Percentiles rank a stretch among this genome's conserved stretches.
phyloP scores from a whole-genome alignment of 306 rosid species.

The Sicyos baderoa region DNA sequence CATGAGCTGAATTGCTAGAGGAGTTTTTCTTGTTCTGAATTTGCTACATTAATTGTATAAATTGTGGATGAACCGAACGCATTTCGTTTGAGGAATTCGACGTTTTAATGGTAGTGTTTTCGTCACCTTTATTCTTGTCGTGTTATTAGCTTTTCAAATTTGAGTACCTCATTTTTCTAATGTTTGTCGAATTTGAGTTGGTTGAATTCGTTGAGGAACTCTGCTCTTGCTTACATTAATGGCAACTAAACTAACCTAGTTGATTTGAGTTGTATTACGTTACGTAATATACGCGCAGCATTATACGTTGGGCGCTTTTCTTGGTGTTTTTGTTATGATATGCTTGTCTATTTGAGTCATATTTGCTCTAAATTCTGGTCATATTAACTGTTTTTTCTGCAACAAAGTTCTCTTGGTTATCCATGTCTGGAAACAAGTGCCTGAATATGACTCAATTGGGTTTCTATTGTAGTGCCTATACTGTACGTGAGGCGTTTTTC shows the following conservation, averaged over 20 bases:
- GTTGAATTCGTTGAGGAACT: not conserved
- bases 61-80: not conserved
- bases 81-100: constrained; percentile 2
- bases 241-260: not conserved
- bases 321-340: not conserved
- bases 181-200: not conserved
- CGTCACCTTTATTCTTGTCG: not conserved
- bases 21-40: not conserved
- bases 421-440: constrained; percentile 7
- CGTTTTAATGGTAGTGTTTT: not conserved
- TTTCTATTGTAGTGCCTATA: constrained; percentile 45
- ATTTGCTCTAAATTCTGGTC: not conserved
- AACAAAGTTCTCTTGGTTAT: not conserved
- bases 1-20: not conserved
- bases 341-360: not conserved
- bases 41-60: not conserved
- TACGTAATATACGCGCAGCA: not conserved
- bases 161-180: not conserved
- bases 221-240: not conserved
- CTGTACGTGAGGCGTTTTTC: constrained; percentile 49
- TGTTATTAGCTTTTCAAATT: not conserved
- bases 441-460: not conserved
- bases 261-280: not conserved
- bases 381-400: not conserved
- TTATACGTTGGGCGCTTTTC: not conserved